Conservation (phyloP, 768 basidiomycete genomes). For the Mycena latifolia region DNA sequence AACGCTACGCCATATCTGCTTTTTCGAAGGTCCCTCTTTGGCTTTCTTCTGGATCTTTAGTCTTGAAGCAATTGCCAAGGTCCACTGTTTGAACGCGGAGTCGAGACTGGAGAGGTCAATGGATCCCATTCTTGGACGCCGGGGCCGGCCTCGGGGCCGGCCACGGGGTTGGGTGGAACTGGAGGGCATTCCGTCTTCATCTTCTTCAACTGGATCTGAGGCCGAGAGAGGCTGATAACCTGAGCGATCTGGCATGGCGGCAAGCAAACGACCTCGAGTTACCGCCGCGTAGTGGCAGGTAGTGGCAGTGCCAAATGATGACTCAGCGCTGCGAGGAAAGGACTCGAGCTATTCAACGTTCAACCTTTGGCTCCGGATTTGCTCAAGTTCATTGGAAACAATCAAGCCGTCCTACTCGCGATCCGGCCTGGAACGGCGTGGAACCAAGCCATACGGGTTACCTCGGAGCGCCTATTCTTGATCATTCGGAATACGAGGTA, state of each 20-base stretch:
- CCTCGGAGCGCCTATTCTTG: not conserved
- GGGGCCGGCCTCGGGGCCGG: slow-evolving; percentile 51
- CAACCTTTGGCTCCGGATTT: too few species aligned
- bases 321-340: too few species aligned
- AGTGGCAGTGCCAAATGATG: too few species aligned
- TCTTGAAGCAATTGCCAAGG: slow-evolving; percentile 87
- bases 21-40: slow-evolving; percentile 69
- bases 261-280: too few species aligned
- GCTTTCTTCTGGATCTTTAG: slow-evolving; percentile 88
- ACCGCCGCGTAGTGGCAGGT: too few species aligned
- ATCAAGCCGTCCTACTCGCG: too few species aligned
- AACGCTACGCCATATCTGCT: slow-evolving; percentile 84
- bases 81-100: slow-evolving; percentile 92
- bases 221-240: slow-evolving; percentile 62
- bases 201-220: slow-evolving; percentile 55
- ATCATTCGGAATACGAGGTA: slow-evolving; percentile 16
- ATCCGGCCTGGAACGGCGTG: too few species aligned
- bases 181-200: slow-evolving; percentile 41
- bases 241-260: slow-evolving; percentile 49
- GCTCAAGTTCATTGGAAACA: too few species aligned
- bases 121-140: slow-evolving; percentile 62
- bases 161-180: slow-evolving; percentile 47
- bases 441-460: not conserved
- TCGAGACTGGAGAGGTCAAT: slow-evolving; percentile 87
- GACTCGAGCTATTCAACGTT: too few species aligned